Evolutionary conservation across 202 grass and related monocot genomes (phyloP).

Genomic region (Cymbopogon flexuosus): DNA sequence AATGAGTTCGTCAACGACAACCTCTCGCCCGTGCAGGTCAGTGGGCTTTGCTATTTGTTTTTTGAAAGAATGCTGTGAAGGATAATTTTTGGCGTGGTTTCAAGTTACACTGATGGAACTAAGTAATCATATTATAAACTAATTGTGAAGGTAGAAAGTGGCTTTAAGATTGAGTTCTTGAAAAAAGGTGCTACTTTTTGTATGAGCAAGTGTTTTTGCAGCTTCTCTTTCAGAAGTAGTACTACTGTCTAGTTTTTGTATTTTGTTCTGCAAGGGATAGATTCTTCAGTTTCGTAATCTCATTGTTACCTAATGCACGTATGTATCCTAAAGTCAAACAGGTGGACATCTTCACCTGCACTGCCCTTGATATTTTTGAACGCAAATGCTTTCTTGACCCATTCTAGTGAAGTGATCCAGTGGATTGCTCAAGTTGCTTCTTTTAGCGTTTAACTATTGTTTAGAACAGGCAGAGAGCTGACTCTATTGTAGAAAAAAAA

Average conservation of each 20-base stretch:
- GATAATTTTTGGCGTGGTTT: background rate
- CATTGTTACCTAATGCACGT: background rate
- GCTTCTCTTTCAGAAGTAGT: background rate
- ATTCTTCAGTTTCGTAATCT: background rate
- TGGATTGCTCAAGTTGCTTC: background rate
- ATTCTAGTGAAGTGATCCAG: background rate
- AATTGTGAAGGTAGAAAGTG: background rate
- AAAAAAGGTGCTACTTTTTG: background rate
- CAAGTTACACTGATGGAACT: background rate
- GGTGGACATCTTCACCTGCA: background rate
- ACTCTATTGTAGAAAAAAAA: background rate
- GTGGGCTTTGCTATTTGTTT: background rate
- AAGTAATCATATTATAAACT: no score
- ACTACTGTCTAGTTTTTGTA: background rate
- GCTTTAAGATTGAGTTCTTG: background rate
- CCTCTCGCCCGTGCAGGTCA: conserved; percentile 52
- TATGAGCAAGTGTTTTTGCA: no score
- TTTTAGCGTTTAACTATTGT: background rate
- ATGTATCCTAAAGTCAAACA: conserved; percentile 9
- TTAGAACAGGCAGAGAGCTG: background rate
- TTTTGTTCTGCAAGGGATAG: background rate
- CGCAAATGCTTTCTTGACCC: background rate
- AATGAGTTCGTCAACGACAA: conserved; percentile 42
- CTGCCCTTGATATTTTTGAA: background rate
- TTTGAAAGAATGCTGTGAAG: no score